Base-by-base conservation (phyloP, 2,329 filamentous ascomycete species). In the Exophiala alcalophila region DNA sequence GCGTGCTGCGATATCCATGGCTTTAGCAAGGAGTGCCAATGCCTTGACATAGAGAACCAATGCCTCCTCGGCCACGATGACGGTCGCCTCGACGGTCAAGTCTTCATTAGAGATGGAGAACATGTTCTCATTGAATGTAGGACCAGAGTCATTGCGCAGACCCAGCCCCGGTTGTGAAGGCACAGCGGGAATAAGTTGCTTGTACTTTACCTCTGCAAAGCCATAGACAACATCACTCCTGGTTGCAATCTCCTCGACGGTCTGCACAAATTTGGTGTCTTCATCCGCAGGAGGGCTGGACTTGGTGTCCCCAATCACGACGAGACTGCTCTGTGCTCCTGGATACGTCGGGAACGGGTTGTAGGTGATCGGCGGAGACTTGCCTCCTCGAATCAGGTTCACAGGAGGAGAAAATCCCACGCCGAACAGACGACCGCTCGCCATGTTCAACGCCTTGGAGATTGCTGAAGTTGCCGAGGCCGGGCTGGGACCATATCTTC, bases 171-270 rank as follows among this genome's bases (percentile, higher is more conserved):
- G 55, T 21, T 67, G 65, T 3, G 86, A 91, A 1, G 91, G 92
- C 1, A 87, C 81, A 30, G 92, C 70, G 3, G 92, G 92, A 35
- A 96, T 80, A n/a, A 98, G 76, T 65, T 98, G 92, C 65, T 94
- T 92, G 67, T 94, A 96, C 66, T 98, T 98, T 60, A 98, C 91
- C 67, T 98, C 91, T 4, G 92, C 92, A 65, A 98, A 97, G 3
- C 91, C 90, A 62, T 90, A 98, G 2, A 98, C 90, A 31, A 96
- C 92, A 63, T 98, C 90, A 60, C 90, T 96, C 26, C 90, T 78
- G 21, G 89, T 92, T 2, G 92, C 92, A 52, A 87, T 84, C 57
- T 97, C 90, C 63, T 98, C 91, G 44, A 97, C 89, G 30, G 80
- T 77, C 58, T 89, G 84, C 2, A 91, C 81, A 27, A 86, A 81